Evolutionary conservation across 2,329 filamentous ascomycete genomes (phyloP), one percentile per base, ranked within the genome.

Genomic region (Phyllosticta paracitricarpa): DNA sequence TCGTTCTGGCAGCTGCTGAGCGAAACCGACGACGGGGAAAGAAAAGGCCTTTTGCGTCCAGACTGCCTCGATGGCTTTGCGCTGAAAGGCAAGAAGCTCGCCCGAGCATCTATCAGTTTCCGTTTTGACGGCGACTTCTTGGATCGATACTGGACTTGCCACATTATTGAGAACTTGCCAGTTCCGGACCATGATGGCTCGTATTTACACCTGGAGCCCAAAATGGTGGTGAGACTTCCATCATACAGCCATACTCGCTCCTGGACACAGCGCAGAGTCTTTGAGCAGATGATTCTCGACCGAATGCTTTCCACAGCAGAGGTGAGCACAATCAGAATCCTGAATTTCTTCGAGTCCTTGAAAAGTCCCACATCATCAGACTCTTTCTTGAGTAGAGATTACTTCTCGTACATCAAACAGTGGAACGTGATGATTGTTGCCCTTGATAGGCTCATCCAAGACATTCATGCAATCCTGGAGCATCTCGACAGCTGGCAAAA

Each of bases 101-200:
- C 61, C 5, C 63, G 64, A 52, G 65, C 64, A 0, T 63, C 66
- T 0, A 65, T 66, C 25, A 63, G 70, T 0, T 73, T 73, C 40
- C 66, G 68, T 6, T 70, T 73, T 33, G 51, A 62, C 7, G 70
- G 71, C 3, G 70, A 73, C 60, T 70, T 71, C 48, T 72, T 70
- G 25, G 71, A 73, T 52, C 66, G 70, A 0, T 72, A 68, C 40
- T 73, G 71, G 71, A 73, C 71, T 1, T 71, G 70, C 48, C 64
- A 69, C 54, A 58, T 69, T n/a, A 58, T 70, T 14, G 63, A 40
- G 10, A 7, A 33, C 5, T 19, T 59, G 7, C 33, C n/a, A 5
- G 28, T 28, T 3, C 4, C 8, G 1, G 10, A 14, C 2, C 14
- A 17, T 2, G 17, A 53, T 10, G 28, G 9, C 28, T 30, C 28